Percentiles rank a stretch among this genome's conserved stretches.
phyloP scores from a whole-genome alignment of 2,329 filamentous ascomycete genomes.

The Verticillium zaregamsianum region DNA sequence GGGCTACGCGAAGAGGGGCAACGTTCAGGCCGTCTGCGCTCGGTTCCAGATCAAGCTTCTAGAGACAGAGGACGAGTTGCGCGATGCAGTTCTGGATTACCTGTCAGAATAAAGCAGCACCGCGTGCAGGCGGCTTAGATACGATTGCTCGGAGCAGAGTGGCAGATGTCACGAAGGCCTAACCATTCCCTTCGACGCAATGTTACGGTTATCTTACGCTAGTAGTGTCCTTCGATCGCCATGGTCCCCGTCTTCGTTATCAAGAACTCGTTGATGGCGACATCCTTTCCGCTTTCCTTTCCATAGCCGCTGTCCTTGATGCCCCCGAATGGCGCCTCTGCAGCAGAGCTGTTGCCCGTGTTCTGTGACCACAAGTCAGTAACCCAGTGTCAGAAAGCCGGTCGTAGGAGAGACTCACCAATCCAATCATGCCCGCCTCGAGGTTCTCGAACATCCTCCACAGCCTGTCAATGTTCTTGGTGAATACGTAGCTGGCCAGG shows the following conservation, averaged over 20 bases:
- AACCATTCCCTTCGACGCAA: neutral
- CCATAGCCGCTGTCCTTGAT: slow-evolving; percentile 44
- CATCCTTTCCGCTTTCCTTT: slow-evolving; percentile 43
- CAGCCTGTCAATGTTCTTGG: slow-evolving; percentile 33
- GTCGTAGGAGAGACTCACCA: slow-evolving; percentile 33
- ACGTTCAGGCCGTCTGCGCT: slow-evolving; percentile 54
- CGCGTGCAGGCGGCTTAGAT: too few relatives aligned
- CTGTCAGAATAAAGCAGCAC: slow-evolving; percentile 12
- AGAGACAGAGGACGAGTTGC: slow-evolving; percentile 35
- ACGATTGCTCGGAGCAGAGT: neutral
- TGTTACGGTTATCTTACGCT: neutral
- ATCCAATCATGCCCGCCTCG: slow-evolving; percentile 62
- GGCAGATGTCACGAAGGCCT: too few relatives aligned
- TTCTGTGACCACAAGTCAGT: slow-evolving; percentile 25
- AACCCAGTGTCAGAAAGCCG: neutral
- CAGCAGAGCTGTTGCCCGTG: slow-evolving; percentile 34
- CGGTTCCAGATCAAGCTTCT: slow-evolving; percentile 41
- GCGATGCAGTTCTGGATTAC: slow-evolving; percentile 26
- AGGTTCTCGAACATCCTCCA: slow-evolving; percentile 43
- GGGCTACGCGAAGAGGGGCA: slow-evolving; percentile 54
- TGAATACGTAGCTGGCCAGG: slow-evolving; percentile 73
- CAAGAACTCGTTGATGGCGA: slow-evolving; percentile 41
- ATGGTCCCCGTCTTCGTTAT: slow-evolving; percentile 41
- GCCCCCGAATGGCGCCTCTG: slow-evolving; percentile 42
- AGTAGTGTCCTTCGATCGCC: slow-evolving; percentile 34